A percentile compares a stretch with the other conserved stretches of the same genome.
phyloP scores from a whole-genome alignment of 1,284 basidiomycete species.

The Microbotryum silenes-acaulis region DNA sequence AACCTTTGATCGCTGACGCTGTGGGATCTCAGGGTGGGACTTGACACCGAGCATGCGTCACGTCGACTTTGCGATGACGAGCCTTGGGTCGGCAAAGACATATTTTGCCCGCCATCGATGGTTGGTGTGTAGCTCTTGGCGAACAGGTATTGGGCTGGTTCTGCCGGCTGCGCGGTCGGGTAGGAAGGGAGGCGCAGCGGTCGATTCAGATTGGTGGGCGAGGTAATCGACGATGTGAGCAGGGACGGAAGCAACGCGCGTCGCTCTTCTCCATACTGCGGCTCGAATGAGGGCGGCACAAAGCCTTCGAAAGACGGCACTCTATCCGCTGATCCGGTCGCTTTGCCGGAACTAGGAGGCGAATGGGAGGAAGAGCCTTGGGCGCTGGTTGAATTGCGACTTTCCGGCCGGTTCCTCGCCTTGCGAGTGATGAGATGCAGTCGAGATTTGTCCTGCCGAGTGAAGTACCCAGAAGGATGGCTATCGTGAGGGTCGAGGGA shows the following conservation, averaged over 20 bases:
- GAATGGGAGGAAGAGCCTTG: neutral
- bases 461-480: slow-evolving; percentile 19
- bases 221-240: slow-evolving; percentile 8
- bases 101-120: too few species aligned
- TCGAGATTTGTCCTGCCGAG: slow-evolving; percentile 8
- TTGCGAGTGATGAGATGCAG: slow-evolving; percentile 22
- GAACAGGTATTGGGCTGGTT: too few species aligned
- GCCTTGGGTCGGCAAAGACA: too few species aligned
- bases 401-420: slow-evolving; percentile 2
- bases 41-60: too few species aligned
- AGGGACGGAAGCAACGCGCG: slow-evolving; percentile 1
- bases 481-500: neutral
- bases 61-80: too few species aligned
- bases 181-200: too few species aligned
- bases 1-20: too few species aligned
- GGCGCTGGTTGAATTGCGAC: slow-evolving; percentile 7
- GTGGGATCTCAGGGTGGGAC: too few species aligned
- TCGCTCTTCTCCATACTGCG: neutral
- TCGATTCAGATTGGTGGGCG: neutral
- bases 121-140: too few species aligned
- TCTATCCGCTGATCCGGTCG: neutral
- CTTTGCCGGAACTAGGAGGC: neutral
- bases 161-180: too few species aligned
- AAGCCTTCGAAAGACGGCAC: too few species aligned
- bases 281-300: neutral